Percentiles rank a stretch among this genome's conserved stretches.
Evolutionary conservation across 1,284 basidiomycete species (phyloP).

Genomic region (Anthracocystis setariae): DNA sequence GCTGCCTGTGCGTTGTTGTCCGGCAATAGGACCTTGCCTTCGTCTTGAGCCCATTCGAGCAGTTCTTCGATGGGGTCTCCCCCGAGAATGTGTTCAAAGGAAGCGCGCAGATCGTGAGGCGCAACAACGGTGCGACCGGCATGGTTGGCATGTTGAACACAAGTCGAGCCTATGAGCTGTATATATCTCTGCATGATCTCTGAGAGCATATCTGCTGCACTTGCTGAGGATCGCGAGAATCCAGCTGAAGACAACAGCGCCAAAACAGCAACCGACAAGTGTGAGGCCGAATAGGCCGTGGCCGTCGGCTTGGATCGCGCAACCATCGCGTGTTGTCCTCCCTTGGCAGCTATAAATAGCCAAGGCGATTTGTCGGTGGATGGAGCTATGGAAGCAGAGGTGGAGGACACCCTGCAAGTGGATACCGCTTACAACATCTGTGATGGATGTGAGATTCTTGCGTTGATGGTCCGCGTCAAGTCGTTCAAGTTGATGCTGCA

Average conservation of each 20-base stretch:
- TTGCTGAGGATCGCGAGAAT: constrained; percentile 48
- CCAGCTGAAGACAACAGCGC: constrained; percentile 47
- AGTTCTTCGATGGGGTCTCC: constrained; percentile 48
- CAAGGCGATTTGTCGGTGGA: too few relatives aligned
- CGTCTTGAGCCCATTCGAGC: constrained; percentile 53
- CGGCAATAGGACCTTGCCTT: constrained; percentile 22
- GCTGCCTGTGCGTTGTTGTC: neutral
- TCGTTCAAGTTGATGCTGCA: neutral
- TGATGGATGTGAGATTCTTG: neutral
- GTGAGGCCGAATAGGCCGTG: constrained; percentile 44
- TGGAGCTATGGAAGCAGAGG: constrained; percentile 13
- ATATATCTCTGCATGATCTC: constrained; percentile 59
- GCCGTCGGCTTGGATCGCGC: constrained; percentile 40
- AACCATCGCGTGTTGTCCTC: constrained; percentile 15
- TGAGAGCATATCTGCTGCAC: constrained; percentile 45
- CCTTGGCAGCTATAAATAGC: too few relatives aligned
- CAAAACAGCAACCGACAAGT: constrained; percentile 38
- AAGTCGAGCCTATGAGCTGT: constrained; percentile 37
- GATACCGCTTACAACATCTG: constrained; percentile 29
- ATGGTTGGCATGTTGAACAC: constrained; percentile 47
- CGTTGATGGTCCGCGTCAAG: constrained; percentile 2
- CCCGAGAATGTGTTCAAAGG: constrained; percentile 53
- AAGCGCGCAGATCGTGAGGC: constrained; percentile 47
- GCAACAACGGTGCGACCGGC: constrained; percentile 36
- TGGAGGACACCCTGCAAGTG: constrained; percentile 25